phyloP scores from a whole-genome alignment of 2,329 filamentous ascomycete species.

The Biscogniauxia marginata region DNA sequence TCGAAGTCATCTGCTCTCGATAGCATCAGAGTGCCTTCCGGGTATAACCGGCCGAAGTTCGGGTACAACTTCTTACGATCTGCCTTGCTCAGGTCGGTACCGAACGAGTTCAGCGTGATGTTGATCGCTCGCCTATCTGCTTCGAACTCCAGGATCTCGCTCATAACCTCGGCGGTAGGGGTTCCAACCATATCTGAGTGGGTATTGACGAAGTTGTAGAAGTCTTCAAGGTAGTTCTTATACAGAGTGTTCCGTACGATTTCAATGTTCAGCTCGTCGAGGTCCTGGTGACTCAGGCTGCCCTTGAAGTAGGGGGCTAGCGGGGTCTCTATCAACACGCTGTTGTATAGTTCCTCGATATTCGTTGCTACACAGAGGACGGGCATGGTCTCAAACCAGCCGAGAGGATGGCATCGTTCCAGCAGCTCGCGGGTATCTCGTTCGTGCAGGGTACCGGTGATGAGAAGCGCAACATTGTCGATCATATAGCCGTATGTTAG shows the following conservation, averaged over 20 bases:
- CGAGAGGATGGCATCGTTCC: constrained; percentile 92
- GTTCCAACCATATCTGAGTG: constrained; percentile 83
- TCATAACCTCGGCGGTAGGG: constrained; percentile 92
- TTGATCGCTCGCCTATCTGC: constrained; percentile 96
- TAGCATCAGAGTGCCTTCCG: constrained; percentile 92
- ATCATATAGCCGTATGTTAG: constrained; percentile 99
- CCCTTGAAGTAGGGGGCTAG: constrained; percentile 97
- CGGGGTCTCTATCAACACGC: constrained; percentile 93
- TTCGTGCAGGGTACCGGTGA: constrained; percentile 96
- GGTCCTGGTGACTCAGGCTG: constrained; percentile 89
- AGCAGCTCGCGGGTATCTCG: constrained; percentile 93
- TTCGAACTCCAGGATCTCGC: constrained; percentile 93
- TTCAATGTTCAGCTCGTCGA: constrained; percentile 98
- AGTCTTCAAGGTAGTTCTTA: constrained; percentile 99
- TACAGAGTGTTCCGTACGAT: constrained; percentile 98
- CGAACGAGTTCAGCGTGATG: constrained; percentile 98
- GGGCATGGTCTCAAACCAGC: constrained; percentile 99
- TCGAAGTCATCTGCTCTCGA: constrained; percentile 93
- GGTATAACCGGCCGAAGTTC: constrained; percentile 84
- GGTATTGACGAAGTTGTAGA: constrained; percentile 90
- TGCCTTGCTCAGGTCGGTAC: constrained; percentile 89
- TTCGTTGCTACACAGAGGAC: constrained; percentile 97
- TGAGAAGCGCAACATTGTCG: constrained; percentile 96
- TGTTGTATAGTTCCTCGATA: constrained; percentile 98
- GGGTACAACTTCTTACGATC: constrained; percentile 97